Evolutionary conservation across 2,329 filamentous ascomycete species (phyloP).

Genomic region (Fusarium burgessii): DNA sequence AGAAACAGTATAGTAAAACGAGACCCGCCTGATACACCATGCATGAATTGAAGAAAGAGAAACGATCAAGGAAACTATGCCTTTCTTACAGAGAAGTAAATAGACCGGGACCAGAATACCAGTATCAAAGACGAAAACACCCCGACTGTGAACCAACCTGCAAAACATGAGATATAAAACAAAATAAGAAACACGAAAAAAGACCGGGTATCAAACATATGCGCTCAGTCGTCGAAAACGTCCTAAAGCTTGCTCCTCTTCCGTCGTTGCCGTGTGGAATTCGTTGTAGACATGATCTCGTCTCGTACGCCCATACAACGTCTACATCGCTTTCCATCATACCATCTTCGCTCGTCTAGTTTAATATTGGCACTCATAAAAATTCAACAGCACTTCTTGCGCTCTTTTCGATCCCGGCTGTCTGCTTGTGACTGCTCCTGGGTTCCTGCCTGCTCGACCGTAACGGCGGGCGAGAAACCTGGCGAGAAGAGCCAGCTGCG

Average conservation of each 20-base stretch:
- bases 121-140: conserved; percentile 26
- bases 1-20: conserved; percentile 25
- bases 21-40: conserved; percentile 30
- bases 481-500: conserved; percentile 71
- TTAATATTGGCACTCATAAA: background rate
- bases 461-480: conserved; percentile 64
- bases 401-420: conserved; percentile 36
- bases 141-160: conserved; percentile 25
- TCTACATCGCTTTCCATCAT: conserved; percentile 24
- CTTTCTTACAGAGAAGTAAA: conserved; percentile 7
- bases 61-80: conserved; percentile 12
- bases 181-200: conserved; percentile 24
- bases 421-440: conserved; percentile 47
- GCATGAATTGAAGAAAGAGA: conserved; percentile 14
- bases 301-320: conserved; percentile 11
- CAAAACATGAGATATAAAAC: conserved; percentile 33
- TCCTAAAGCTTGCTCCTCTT: conserved; percentile 24
- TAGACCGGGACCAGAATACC: conserved; percentile 13
- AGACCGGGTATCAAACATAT: conserved; percentile 46
- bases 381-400: conserved; percentile 49
- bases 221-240: conserved; percentile 35
- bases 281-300: conserved; percentile 19
- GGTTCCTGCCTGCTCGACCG: conserved; percentile 58
- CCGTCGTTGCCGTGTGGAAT: conserved; percentile 18
- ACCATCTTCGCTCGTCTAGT: background rate